These are phyloP conservation scores for Apiospora kogelbergensis DNA, from an alignment of 2,329 filamentous ascomycete genomes.

Conservation along the genomic window DNA sequence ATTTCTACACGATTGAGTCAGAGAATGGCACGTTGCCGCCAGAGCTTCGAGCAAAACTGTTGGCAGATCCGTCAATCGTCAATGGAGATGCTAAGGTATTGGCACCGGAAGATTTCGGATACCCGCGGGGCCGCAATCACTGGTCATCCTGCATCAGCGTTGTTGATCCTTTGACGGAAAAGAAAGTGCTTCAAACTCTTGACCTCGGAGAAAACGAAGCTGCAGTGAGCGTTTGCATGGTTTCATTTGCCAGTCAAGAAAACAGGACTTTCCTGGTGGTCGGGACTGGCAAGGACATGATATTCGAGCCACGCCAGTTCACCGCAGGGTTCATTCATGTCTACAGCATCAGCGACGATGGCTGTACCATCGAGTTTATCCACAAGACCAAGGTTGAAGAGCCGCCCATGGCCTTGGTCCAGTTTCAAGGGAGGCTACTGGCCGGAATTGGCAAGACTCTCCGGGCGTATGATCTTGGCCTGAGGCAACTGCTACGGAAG, in stretches of 20 bases:
- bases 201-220: conserved; percentile 89
- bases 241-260: conserved; percentile 85
- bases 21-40: conserved; percentile 89
- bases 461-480: conserved; percentile 87
- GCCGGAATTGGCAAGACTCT: conserved; percentile 83
- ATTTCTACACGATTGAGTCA: conserved; percentile 92
- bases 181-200: conserved; percentile 72
- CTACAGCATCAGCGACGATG: conserved; percentile 84
- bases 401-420: conserved; percentile 84
- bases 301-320: conserved; percentile 73
- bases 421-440: conserved; percentile 87
- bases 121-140: conserved; percentile 77
- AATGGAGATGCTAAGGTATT: conserved; percentile 73
- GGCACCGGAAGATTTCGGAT: conserved; percentile 82
- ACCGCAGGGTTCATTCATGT: conserved; percentile 85
- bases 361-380: conserved; percentile 87
- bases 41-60: conserved; percentile 71
- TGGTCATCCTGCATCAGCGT: conserved; percentile 97
- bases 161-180: conserved; percentile 77
- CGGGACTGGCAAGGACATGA: conserved; percentile 89
- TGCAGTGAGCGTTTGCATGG: conserved; percentile 80
- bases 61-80: conserved; percentile 68
- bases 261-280: conserved; percentile 91
- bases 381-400: conserved; percentile 94
- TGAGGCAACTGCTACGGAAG: conserved; percentile 90